Evolutionary conservation across 306 rosid species (phyloP).

Genomic region (Quercus bicolor): DNA sequence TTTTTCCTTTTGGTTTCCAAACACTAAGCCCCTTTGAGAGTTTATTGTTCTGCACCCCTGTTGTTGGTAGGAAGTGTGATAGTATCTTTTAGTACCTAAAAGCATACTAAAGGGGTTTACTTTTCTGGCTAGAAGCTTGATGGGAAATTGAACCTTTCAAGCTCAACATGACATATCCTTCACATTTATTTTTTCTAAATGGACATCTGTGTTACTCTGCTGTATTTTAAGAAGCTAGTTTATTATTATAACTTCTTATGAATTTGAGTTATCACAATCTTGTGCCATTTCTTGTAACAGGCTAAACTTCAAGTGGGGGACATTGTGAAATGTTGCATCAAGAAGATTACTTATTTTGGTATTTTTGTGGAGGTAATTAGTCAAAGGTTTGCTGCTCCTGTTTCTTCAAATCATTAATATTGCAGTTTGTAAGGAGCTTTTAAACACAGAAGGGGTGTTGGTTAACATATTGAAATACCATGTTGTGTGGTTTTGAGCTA

Average conservation of each 20-base stretch:
- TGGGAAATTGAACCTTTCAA: background rate
- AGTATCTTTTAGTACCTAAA: background rate
- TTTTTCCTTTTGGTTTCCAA: too few relatives aligned
- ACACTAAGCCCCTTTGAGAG: too few relatives aligned
- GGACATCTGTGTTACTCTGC: background rate
- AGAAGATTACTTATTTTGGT: constrained; percentile 86
- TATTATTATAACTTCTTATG: background rate
- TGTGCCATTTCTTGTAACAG: constrained; percentile 44
- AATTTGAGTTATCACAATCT: constrained; percentile 12
- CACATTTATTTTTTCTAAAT: background rate
- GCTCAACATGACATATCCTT: background rate
- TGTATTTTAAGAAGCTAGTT: background rate
- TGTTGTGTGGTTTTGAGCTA: background rate
- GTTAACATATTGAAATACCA: constrained; percentile 1
- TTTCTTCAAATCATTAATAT: constrained; percentile 10
- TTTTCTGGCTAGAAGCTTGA: background rate
- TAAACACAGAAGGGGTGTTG: constrained; percentile 9
- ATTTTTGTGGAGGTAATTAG: constrained; percentile 82
- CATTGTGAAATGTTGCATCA: constrained; percentile 72
- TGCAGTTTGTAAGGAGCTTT: constrained; percentile 9
- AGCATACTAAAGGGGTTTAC: background rate
- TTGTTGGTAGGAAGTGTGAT: background rate
- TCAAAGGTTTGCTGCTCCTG: constrained; percentile 18
- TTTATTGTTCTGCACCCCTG: background rate
- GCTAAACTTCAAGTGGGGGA: constrained; percentile 90